phyloP scores from a whole-genome alignment of 148 eudicot genomes.

The Chenopodium formosanum region DNA sequence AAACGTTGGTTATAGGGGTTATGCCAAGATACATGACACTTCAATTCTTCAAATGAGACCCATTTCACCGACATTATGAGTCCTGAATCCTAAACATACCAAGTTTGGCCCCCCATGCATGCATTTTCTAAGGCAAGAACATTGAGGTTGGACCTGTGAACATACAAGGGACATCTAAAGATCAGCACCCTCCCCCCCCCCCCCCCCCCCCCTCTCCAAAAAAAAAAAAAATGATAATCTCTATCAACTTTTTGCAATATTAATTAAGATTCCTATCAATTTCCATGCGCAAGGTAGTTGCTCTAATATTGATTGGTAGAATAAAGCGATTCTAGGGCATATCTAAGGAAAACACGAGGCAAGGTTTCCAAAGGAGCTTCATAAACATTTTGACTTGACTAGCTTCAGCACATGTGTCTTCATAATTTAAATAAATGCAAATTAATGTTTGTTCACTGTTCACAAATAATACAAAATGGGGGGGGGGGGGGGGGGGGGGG shows the following conservation, averaged over 20 bases:
- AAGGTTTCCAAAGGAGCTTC: neutral
- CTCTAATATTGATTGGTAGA: neutral
- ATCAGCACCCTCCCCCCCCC: neutral
- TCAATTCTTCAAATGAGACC: neutral
- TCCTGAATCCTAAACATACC: neutral
- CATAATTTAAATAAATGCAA: neutral
- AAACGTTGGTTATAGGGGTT: neutral
- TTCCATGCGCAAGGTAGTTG: too few relatives aligned
- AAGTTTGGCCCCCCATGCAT: neutral
- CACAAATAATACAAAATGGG: neutral
- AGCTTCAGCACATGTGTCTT: neutral
- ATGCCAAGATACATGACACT: neutral
- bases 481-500: too few relatives aligned
- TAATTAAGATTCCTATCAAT: too few relatives aligned
- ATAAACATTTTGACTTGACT: neutral
- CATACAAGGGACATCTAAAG: neutral
- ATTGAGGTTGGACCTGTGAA: neutral
- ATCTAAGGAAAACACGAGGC: neutral
- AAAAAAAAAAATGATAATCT: too few relatives aligned
- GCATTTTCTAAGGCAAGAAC: neutral
- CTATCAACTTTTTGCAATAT: too few relatives aligned
- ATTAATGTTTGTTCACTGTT: neutral
- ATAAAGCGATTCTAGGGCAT: neutral
- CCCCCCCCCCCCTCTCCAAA: too few relatives aligned
- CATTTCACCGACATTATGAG: neutral